These are phyloP conservation scores for Yamadazyma conglobata DNA, from an alignment of 1,139 yeast genomes.

Conservation along the genomic window DNA sequence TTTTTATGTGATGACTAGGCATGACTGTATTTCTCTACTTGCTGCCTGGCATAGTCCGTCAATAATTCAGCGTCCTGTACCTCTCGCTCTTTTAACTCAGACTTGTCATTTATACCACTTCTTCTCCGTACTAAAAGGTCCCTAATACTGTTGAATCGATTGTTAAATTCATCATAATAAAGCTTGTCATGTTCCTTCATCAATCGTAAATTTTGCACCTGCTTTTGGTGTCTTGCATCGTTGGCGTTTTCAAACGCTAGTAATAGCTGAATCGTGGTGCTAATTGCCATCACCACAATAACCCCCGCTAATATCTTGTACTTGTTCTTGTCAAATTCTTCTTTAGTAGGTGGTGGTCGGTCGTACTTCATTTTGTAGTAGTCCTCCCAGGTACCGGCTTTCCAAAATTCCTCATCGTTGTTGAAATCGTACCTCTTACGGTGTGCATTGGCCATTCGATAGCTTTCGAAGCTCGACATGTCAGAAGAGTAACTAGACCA, in stretches of 20 bases:
- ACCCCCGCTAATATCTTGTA: conserved; percentile 43
- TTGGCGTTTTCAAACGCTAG: conserved; percentile 38
- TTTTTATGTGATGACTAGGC: too few relatives aligned
- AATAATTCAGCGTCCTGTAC: conserved; percentile 29
- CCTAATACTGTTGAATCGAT: conserved; percentile 39
- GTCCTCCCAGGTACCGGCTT: conserved; percentile 75
- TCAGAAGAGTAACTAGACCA: conserved; percentile 28
- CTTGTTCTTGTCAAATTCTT: conserved; percentile 45
- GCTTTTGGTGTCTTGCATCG: conserved; percentile 27
- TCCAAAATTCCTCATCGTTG: conserved; percentile 53
- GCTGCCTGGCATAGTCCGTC: conserved; percentile 30
- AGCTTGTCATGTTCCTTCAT: conserved; percentile 41
- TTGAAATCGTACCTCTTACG: conserved; percentile 28
- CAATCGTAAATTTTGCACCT: conserved; percentile 41
- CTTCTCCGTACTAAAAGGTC: conserved; percentile 62
- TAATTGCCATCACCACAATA: conserved; percentile 36
- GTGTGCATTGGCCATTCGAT: conserved; percentile 40
- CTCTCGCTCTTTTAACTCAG: conserved; percentile 17
- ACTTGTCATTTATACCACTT: conserved; percentile 23
- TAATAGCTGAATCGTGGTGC: conserved; percentile 43
- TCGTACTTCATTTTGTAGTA: conserved; percentile 43
- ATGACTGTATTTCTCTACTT: conserved; percentile 17
- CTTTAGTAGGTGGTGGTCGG: conserved; percentile 37
- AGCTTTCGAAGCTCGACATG: conserved; percentile 41
- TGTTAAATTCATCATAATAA: conserved; percentile 40